These are phyloP conservation scores for Aspergillus brasiliensis DNA, from an alignment of 2,329 filamentous ascomycete species.

Conservation along the genomic window DNA sequence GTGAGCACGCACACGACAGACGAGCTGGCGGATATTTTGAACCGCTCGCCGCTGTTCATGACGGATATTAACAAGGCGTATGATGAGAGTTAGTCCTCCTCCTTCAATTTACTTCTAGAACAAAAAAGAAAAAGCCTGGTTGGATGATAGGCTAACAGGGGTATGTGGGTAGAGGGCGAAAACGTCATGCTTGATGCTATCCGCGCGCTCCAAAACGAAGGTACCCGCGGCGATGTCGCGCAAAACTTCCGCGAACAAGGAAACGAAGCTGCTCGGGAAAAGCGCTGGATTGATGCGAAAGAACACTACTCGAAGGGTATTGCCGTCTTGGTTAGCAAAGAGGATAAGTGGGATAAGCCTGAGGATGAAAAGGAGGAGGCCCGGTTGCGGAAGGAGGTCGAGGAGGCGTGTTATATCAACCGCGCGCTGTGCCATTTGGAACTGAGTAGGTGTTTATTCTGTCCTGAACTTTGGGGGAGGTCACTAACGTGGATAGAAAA, in stretches of 20 bases:
- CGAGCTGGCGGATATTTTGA: slow-evolving; percentile 65
- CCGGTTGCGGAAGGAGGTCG: slow-evolving; percentile 62
- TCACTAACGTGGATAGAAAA: slow-evolving; percentile 59
- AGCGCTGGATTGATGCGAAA: slow-evolving; percentile 77
- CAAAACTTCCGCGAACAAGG: slow-evolving; percentile 86
- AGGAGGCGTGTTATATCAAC: slow-evolving; percentile 81
- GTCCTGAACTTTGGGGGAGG: background rate
- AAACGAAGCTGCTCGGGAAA: slow-evolving; percentile 79
- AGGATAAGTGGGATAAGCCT: slow-evolving; percentile 55
- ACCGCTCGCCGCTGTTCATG: slow-evolving; percentile 88
- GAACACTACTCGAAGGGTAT: slow-evolving; percentile 93
- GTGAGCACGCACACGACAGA: slow-evolving; percentile 59
- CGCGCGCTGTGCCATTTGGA: slow-evolving; percentile 87
- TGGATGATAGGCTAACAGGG: background rate
- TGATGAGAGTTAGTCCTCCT: slow-evolving; percentile 49
- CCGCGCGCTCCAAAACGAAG: slow-evolving; percentile 89
- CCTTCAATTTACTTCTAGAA: slow-evolving; percentile 2
- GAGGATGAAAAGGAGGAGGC: slow-evolving; percentile 61
- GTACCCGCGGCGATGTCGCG: slow-evolving; percentile 79
- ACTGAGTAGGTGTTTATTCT: slow-evolving; percentile 57
- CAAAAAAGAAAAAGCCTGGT: background rate
- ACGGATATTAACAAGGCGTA: slow-evolving; percentile 72
- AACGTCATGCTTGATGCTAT: slow-evolving; percentile 85
- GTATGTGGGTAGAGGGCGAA: slow-evolving; percentile 56
- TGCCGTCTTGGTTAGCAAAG: slow-evolving; percentile 66